These are phyloP conservation scores for Yamadazyma olivae DNA, from an alignment of 805 yeast species.

Conservation along the genomic window DNA sequence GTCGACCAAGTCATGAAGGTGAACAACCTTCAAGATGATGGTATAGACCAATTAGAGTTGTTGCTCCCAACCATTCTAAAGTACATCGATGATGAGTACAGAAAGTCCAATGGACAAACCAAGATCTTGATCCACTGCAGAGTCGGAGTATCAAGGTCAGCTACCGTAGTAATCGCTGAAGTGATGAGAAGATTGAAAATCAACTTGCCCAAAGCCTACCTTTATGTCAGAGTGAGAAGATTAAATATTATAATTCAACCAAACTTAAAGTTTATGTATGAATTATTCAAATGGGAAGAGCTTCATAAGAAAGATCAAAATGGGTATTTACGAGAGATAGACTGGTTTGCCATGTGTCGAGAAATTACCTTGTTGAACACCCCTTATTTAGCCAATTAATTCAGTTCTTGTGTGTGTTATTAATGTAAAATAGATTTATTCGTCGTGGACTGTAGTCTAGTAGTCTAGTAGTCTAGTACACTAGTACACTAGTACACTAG, in stretches of 20 bases:
- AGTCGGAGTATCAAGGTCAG: conserved; percentile 93
- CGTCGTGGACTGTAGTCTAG: neutral
- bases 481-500: no score
- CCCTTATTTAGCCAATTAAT: conserved; percentile 45
- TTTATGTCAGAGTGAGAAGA: conserved; percentile 85
- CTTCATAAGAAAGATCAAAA: conserved; percentile 8
- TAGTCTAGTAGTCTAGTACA: no score
- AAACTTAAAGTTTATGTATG: conserved; percentile 87
- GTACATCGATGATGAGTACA: conserved; percentile 50
- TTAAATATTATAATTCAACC: conserved; percentile 94
- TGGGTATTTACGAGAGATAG: conserved; percentile 57
- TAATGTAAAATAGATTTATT: neutral
- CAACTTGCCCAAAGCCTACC: conserved; percentile 73
- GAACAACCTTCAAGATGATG: conserved; percentile 83
- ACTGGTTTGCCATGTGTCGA: conserved; percentile 85
- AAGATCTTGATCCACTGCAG: conserved; percentile 79
- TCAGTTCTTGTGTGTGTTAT: conserved; percentile 1
- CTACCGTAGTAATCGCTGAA: conserved; percentile 94
- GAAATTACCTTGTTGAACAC: conserved; percentile 77
- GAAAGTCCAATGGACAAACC: conserved; percentile 20
- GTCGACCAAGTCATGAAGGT: conserved; percentile 57
- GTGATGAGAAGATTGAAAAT: conserved; percentile 75
- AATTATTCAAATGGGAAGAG: conserved; percentile 58
- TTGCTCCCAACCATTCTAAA: conserved; percentile 62
- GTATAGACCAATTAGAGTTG: conserved; percentile 70